Base-by-base conservation (phyloP, 2,329 filamentous ascomycete species). In the Aspergillus hiratsukae region DNA sequence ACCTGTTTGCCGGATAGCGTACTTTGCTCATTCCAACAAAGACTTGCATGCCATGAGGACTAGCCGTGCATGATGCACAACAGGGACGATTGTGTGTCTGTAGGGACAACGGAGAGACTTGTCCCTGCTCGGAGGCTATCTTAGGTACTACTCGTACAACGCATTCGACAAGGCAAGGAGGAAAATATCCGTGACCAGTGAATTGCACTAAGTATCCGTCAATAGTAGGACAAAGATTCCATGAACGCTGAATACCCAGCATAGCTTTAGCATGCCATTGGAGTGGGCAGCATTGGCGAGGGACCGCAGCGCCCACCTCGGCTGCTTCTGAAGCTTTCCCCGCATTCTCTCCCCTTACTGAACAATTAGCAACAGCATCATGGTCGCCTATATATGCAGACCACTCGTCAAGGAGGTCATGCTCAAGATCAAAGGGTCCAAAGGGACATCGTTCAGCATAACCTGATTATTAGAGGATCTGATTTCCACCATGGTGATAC, bases 291-390 rank as follows among this genome's bases (percentile, higher is more conserved):
- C 31, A 7, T 37, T 37, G 31, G 5, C 31, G 31, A 35, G 31
- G 27, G 27, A 19, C 25, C 50, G 25, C 19, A 5, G 56, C 43
- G 55, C 55, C 59, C 58, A 63, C 64, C 64, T 66, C 62, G 65
- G 66, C 54, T 49, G 48, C 55, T 23, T 40, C 57, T 58, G 48
- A 45, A 25, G 19, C 14, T 51, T 63, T 63, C 65, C 65, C 66
- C 64, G 66, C 59, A 65, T 54, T 53, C 40, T 53, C 31, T 35
- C 14, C 4, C 29, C 14, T 23, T 23, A 23, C 45, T 49, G 19
- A 27, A 37, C 40, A 37, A 52, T 49, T 37, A 27, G 14, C 31
- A 17, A 17, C 6, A n/a, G 3, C 14, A 6, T 7, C 43, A 46
- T 25, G 43, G 14, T 37, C 31, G 31, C 43, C 43, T 46, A 46